phyloP scores from a whole-genome alignment of 768 basidiomycete genomes.

The Rhizopogon rudus region DNA sequence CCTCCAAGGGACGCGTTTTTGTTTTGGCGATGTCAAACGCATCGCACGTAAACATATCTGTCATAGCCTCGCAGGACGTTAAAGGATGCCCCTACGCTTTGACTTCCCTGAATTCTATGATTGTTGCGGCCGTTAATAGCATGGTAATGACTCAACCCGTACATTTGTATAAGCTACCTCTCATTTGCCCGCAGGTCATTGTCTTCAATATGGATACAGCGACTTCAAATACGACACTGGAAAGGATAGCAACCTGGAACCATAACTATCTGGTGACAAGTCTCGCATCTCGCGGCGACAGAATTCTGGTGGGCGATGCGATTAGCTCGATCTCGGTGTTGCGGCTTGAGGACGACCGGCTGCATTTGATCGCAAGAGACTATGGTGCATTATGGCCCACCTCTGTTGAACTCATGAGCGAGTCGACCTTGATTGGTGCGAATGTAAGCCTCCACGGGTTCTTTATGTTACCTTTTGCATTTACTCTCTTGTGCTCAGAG shows the following conservation, averaged over 20 bases:
- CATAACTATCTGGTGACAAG: slow-evolving; percentile 79
- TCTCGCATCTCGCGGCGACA: slow-evolving; percentile 49
- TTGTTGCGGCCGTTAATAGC: slow-evolving; percentile 73
- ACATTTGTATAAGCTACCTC: neutral
- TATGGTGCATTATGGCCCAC: slow-evolving; percentile 75
- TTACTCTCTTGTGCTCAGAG: slow-evolving; percentile 38
- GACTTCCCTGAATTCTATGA: slow-evolving; percentile 38
- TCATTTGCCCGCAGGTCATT: slow-evolving; percentile 34
- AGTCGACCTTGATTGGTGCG: slow-evolving; percentile 58
- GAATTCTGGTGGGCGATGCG: slow-evolving; percentile 72
- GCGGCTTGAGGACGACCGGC: slow-evolving; percentile 37
- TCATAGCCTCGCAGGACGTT: slow-evolving; percentile 42
- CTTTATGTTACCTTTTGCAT: neutral
- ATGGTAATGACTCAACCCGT: slow-evolving; percentile 43
- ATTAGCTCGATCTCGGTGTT: slow-evolving; percentile 76
- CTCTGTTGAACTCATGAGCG: slow-evolving; percentile 52
- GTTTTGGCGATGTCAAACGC: slow-evolving; percentile 39
- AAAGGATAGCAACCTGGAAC: slow-evolving; percentile 57
- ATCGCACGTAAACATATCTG: slow-evolving; percentile 15
- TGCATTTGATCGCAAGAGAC: slow-evolving; percentile 63
- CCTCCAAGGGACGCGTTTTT: slow-evolving; percentile 55
- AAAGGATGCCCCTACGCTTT: slow-evolving; percentile 70
- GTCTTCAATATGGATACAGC: slow-evolving; percentile 38
- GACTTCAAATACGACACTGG: slow-evolving; percentile 26
- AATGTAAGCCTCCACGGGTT: slow-evolving; percentile 48